Base-by-base conservation (phyloP, 1,284 basidiomycete genomes). In the Ustilago hordei region DNA sequence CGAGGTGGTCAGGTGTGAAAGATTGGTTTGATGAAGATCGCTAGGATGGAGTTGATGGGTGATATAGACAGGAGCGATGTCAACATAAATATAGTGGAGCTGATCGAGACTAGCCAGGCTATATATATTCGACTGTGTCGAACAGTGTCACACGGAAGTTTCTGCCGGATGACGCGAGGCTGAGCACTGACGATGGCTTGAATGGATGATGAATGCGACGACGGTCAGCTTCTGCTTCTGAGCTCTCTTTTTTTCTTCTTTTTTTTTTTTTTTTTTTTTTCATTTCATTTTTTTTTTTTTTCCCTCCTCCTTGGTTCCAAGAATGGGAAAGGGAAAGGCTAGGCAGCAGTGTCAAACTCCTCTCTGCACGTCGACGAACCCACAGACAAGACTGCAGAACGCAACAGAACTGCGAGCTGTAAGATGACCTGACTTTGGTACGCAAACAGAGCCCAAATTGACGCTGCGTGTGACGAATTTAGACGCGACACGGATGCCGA, bases 361-460 rank as follows among this genome's bases (percentile, higher is more conserved):
- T 61, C 67, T 32, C 55, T 59, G 67, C 60, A 54, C 41, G 45
- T 69, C 53, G 56, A 69, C 50, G 60, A 63, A 60, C 34, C 28
- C 17, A 34, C 53, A 55, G 28, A 48, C 15, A 23, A 47, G 19
- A 47, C 7, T 38, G 36, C 5, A 47, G 19, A 47, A n/a, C 8
- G 0, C 12, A 15, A 17, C 8, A 39, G 19, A 55, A 55, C 36
- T 38, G 36, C 36, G 43, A 19, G 12, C 11, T 48, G 43, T 65
- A 60, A 62, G 63, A 71, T 71, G 69, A 70, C 68, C 69, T 70
- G 68, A 70, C 68, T 70, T 70, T 64, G 41, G 53, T 17, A 38
- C 36, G n/a, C 38, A 28, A 28, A 28, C 23, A 53, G n/a, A 23
- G 19, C 39, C 32, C 39, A 57, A 32, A 6, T 57, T 43, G 28